Conservation (phyloP, 768 basidiomycete genomes). For the Rickenella mellea region DNA sequence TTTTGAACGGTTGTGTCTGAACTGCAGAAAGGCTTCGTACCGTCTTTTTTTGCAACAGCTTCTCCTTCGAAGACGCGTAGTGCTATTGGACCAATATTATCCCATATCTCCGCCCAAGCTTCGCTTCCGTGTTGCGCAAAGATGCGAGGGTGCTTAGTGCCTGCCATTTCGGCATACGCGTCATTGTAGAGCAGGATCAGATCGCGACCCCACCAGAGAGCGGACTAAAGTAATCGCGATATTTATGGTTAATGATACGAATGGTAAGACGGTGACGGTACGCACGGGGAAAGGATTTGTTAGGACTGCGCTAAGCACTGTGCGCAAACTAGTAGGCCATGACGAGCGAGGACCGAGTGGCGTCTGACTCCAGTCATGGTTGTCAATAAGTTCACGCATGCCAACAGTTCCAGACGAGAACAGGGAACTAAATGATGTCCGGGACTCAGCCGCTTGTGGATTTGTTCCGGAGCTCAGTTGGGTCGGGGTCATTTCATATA, state of each 20-base stretch:
- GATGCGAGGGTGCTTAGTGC: conserved; percentile 14
- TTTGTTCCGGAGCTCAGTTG: too few relatives aligned
- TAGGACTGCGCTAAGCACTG: background rate
- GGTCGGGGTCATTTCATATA: too few relatives aligned
- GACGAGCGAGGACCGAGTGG: background rate
- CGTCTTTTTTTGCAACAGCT: conserved; percentile 11
- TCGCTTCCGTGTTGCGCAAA: conserved; percentile 12
- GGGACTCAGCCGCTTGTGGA: too few relatives aligned
- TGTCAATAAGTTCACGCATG: background rate
- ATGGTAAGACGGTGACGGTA: background rate
- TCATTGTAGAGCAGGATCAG: conserved; percentile 14
- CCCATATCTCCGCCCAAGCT: conserved; percentile 17
- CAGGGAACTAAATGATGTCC: too few relatives aligned
- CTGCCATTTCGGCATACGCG: conserved; percentile 13
- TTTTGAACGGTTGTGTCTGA: background rate
- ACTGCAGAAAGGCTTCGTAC: conserved; percentile 2
- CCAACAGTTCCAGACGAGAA: conserved; percentile 1
- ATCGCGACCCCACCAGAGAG: conserved; percentile 14
- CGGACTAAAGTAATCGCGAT: background rate
- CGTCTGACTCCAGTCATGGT: background rate
- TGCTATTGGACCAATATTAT: conserved; percentile 11
- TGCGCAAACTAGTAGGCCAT: background rate
- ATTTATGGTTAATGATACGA: background rate
- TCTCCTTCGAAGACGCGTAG: conserved; percentile 10
- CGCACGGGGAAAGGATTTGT: background rate